A percentile compares a stretch with the other conserved stretches of the same genome.
Conservation (phyloP, 2,329 filamentous ascomycete species). For the Trematosphaeria pertusa region DNA sequence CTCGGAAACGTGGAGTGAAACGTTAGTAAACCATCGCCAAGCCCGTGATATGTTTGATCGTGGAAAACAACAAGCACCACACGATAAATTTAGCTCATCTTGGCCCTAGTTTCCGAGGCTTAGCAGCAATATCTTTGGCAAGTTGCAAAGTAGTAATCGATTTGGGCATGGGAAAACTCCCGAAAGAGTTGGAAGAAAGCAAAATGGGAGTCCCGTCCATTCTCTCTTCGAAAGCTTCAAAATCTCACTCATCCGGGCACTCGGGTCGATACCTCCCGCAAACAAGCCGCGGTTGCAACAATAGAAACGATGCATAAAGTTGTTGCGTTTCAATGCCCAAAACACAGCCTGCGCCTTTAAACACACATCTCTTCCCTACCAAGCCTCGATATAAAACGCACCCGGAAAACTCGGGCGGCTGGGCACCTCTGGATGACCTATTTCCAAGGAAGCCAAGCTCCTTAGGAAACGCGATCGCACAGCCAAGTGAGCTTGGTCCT, state of each 20-base stretch:
- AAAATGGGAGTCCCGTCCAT: too few relatives aligned
- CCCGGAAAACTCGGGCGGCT: background rate
- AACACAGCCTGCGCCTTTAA: background rate
- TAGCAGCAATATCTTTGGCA: background rate
- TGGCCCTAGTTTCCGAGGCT: slow-evolving; percentile 11
- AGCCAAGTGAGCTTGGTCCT: slow-evolving; percentile 14
- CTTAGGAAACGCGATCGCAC: slow-evolving; percentile 14
- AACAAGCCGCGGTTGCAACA: too few relatives aligned
- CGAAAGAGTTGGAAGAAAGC: too few relatives aligned
- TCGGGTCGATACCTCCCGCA: too few relatives aligned
- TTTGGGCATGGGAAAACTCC: too few relatives aligned
- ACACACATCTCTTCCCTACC: background rate
- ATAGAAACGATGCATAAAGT: background rate
- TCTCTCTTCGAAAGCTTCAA: too few relatives aligned
- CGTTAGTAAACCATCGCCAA: slow-evolving; percentile 13
- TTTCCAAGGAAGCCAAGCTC: slow-evolving; percentile 7
- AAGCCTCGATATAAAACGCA: background rate
- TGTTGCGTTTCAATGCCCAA: background rate
- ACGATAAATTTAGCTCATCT: slow-evolving; percentile 6
- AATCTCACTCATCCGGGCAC: too few relatives aligned
- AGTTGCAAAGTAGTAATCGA: background rate
- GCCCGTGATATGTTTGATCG: slow-evolving; percentile 2
- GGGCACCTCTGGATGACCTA: background rate
- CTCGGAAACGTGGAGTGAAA: slow-evolving; percentile 17
- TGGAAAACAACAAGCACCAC: slow-evolving; percentile 9